phyloP scores from a whole-genome alignment of 768 basidiomycete genomes.

The Amanita subjunquillea region DNA sequence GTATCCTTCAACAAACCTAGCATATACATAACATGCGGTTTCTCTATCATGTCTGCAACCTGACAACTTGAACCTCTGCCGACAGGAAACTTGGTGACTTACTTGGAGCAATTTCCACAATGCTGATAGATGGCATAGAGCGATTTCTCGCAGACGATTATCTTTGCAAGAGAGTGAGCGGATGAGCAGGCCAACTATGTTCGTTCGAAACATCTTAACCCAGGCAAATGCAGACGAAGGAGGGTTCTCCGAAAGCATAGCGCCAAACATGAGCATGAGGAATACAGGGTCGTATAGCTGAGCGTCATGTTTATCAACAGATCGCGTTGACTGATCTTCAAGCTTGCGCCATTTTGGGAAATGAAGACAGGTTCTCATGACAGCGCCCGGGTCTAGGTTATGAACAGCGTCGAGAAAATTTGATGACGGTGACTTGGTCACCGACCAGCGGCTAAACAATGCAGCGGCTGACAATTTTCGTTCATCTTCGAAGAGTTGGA shows the following conservation, averaged over 20 bases:
- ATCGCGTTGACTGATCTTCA: conserved; percentile 21
- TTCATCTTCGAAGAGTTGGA: conserved; percentile 69
- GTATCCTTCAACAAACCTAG: conserved; percentile 55
- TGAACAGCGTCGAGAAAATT: conserved; percentile 56
- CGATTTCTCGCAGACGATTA: conserved; percentile 44
- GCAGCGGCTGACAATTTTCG: conserved; percentile 54
- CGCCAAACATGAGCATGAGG: conserved; percentile 53
- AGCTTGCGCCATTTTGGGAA: conserved; percentile 62
- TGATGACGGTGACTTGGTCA: conserved; percentile 31
- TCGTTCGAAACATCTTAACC: conserved; percentile 81
- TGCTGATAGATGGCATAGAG: conserved; percentile 49
- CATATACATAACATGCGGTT: conserved; percentile 61
- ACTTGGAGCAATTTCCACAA: conserved; percentile 60
- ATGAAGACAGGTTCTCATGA: conserved; percentile 60
- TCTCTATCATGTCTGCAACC: conserved; percentile 68
- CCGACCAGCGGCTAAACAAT: conserved; percentile 59
- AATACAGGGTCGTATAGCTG: conserved; percentile 76
- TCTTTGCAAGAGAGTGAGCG: conserved; percentile 64
- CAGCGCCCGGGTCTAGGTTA: conserved; percentile 53
- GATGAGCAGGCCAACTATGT: conserved; percentile 64
- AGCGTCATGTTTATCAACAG: conserved; percentile 20
- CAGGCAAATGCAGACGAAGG: conserved; percentile 60
- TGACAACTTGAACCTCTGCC: conserved; percentile 11
- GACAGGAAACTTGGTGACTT: conserved; percentile 12
- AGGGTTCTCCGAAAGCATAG: conserved; percentile 48